Base-by-base conservation (phyloP, 805 yeast species). In the Allodekkera sacchari region DNA sequence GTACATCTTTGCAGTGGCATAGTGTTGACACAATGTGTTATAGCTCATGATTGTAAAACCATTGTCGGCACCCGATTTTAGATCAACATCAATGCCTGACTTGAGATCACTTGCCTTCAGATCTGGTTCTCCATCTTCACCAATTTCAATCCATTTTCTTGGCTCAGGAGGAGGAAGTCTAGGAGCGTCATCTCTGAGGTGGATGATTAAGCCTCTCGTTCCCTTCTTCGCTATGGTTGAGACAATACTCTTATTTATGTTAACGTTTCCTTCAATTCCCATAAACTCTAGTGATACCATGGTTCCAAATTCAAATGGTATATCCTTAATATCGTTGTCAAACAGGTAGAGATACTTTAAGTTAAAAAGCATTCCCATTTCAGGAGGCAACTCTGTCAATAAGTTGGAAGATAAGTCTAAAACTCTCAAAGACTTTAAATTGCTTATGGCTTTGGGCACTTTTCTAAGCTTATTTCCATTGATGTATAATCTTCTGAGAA, bases 1-100 rank as follows among this genome's bases (percentile, higher is more conserved):
- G 57, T 84, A 92, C 80, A 89, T 69, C 53, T 77, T 81, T 14
- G 92, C 71, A 4, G 96, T 85, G 3, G 97, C 96, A 61, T 89
- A 89, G 54, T 83, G 92, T 53, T 89, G 97, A 57, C 98, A 92
- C 53, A 92, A 65, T 3, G 94, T 84, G 60, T 92, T 92, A 63
- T 87, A 89, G 23, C 87, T 76, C 71, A 85, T 68, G 28, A 88
- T 61, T 1, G 95, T 80, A 55, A 92, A 87, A 5, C 70, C 50
- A 23, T 61, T 59, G 33, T 57, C 28, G 7, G 57, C 55, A 18
- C 51, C 28, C 6, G 59, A 43, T 7, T 49, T 43, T 25, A 52
- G 36, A 28, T 53, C 56, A 15, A 42, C 32, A 12, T 45, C 54
- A 14, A 31, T 35, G 1, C 48, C 50, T 10, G 48, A 42, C 27